Conservation (phyloP, 345 rosid genomes). For the Euclidium syriacum region DNA sequence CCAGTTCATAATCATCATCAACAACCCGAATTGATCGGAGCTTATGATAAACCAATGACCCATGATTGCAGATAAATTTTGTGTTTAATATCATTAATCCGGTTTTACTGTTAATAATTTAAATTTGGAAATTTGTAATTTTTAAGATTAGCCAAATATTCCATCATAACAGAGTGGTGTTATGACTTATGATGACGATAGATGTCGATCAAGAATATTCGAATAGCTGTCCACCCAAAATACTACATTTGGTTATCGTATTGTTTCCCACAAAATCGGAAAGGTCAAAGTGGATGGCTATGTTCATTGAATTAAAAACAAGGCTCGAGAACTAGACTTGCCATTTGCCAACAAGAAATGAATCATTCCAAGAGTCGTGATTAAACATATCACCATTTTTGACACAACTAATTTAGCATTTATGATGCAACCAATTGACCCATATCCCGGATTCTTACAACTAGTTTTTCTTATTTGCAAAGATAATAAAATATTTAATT, state of each 20-base stretch:
- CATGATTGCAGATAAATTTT: too few relatives aligned
- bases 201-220: neutral
- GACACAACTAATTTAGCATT: neutral
- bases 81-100: neutral
- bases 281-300: conserved; percentile 1
- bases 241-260: neutral
- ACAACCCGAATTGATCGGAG: too few relatives aligned
- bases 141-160: too few relatives aligned
- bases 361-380: neutral
- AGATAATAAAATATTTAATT: too few relatives aligned
- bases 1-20: too few relatives aligned
- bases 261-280: neutral
- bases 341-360: neutral
- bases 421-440: neutral
- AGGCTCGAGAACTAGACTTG: neutral
- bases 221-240: neutral
- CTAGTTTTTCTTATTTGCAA: too few relatives aligned
- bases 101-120: neutral
- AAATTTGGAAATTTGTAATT: too few relatives aligned
- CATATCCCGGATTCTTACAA: neutral
- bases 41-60: too few relatives aligned
- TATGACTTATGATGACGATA: too few relatives aligned
- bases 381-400: neutral
- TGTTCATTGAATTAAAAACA: neutral
- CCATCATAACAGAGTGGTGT: too few relatives aligned